These are phyloP conservation scores for Hyaloscypha finlandica DNA, from an alignment of 495 filamentous ascomycete species.

Conservation along the genomic window DNA sequence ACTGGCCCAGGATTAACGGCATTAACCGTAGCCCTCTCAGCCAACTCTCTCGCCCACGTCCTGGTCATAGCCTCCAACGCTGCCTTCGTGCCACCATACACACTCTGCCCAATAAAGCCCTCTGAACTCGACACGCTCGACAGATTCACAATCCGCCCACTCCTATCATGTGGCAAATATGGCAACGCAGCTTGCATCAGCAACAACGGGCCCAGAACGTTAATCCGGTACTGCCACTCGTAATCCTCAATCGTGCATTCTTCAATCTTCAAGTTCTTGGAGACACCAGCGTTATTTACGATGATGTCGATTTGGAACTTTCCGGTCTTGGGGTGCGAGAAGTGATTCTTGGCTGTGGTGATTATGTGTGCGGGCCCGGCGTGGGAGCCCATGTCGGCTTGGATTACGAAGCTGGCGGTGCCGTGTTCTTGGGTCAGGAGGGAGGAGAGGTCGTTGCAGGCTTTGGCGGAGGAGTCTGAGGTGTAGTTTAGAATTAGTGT, in stretches of 20 bases:
- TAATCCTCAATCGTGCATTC: constrained; percentile 63
- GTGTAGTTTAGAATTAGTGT: constrained; percentile 72
- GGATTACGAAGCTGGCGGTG: constrained; percentile 40
- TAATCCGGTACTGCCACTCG: constrained; percentile 72
- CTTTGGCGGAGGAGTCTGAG: constrained; percentile 52
- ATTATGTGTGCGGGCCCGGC: constrained; percentile 43
- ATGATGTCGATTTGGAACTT: constrained; percentile 78
- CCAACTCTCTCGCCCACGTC: constrained; percentile 81
- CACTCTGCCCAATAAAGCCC: constrained; percentile 69
- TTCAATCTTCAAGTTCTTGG: constrained; percentile 59
- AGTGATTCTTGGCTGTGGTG: constrained; percentile 34
- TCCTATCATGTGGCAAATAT: constrained; percentile 71
- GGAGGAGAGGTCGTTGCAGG: constrained; percentile 44
- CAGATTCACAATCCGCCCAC: constrained; percentile 79
- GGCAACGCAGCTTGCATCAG: constrained; percentile 70
- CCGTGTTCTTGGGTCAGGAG: constrained; percentile 35
- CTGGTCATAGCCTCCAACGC: constrained; percentile 92
- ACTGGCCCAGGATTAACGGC: constrained; percentile 88
- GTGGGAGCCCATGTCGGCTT: constrained; percentile 47
- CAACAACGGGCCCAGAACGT: constrained; percentile 84
- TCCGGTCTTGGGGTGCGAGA: constrained; percentile 27
- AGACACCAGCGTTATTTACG: constrained; percentile 85
- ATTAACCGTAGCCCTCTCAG: constrained; percentile 79
- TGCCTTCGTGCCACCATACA: constrained; percentile 89
- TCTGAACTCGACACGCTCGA: constrained; percentile 67